Evolutionary conservation across 129 eudicot species (phyloP), one percentile per base, ranked within the genome.

Genomic region (Deinandra increscens): DNA sequence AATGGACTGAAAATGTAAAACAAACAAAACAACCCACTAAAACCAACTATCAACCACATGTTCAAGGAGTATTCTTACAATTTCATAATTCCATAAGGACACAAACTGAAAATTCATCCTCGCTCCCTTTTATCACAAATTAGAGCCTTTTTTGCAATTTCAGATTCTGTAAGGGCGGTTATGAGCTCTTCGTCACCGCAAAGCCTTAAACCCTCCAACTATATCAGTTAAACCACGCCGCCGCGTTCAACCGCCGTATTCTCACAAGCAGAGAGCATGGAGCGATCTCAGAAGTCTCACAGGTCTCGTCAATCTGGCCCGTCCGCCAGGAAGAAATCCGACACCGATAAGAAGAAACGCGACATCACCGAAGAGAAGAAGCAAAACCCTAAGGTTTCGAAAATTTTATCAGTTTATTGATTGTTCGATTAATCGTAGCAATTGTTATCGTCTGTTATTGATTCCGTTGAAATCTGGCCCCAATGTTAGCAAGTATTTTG

Each of bases 251-350:
- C 60, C 62, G 11, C 63, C 63, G 63, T 62, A 10, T 17, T 31
- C 20, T 49, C 53, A 37, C 78, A 19, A 49, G 51, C 75, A n/a
- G 74, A 74, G 8, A 54, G 34, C 54, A 68, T 77, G 73, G 89
- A 83, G 26, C 88, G 70, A 46, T 60, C 84, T 13, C 94, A 91
- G 69, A 88, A 88, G 68, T 66, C 89, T 59, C 97, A 91, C 56
- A 46, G 96, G 80, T 70, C 85, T 62, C 90, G 81, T 29, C 89
- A 82, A 48, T 75, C 96, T 15, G 97, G 96, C 23, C 90, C 97
- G 9, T 84, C 97, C 4, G 90, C 88, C 26, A 84, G 82, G 68
- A 87, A 87, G 73, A 85, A 84, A 58, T 67, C 79, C 11, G 76
- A 81, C 70, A 60, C 84, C 17, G 75, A 82, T 45, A 82, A 81